Evolutionary conservation across 2,329 filamentous ascomycete species (phyloP).

Genomic region (Coniochaeta sp.): DNA sequence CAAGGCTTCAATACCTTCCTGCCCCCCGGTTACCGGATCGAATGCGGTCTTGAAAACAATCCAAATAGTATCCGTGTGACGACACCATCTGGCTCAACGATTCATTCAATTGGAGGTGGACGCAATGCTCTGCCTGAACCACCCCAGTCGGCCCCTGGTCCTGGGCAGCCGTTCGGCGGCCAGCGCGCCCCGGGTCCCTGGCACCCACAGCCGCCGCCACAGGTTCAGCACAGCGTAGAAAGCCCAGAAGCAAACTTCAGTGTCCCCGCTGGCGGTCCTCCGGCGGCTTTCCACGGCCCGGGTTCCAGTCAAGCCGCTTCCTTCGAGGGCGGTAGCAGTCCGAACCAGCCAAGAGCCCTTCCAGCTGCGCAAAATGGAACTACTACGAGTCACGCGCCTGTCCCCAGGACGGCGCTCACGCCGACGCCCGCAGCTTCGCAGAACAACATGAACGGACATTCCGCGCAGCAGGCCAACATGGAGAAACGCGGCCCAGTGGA

Average conservation of each 20-base stretch:
- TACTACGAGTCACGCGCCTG: conserved; percentile 33
- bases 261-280: conserved; percentile 44
- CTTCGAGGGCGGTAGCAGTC: conserved; percentile 22
- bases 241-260: conserved; percentile 58
- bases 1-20: conserved; percentile 98
- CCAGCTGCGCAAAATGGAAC: conserved; percentile 24
- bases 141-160: conserved; percentile 25
- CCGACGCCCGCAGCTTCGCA: conserved; percentile 51
- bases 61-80: conserved; percentile 95
- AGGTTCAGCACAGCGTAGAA: conserved; percentile 51
- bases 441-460: conserved; percentile 54
- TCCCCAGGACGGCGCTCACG: conserved; percentile 47
- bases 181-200: conserved; percentile 41
- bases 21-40: conserved; percentile 90
- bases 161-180: conserved; percentile 38
- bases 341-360: conserved; percentile 19
- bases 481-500: conserved; percentile 93
- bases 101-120: conserved; percentile 67
- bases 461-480: conserved; percentile 51
- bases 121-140: conserved; percentile 40
- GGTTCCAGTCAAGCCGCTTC: conserved; percentile 35
- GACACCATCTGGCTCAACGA: conserved; percentile 94
- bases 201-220: conserved; percentile 26
- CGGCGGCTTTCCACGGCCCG: conserved; percentile 18
- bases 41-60: conserved; percentile 89